Base-by-base conservation (phyloP, 1,139 yeast species). In the Taphrina sp. region DNA sequence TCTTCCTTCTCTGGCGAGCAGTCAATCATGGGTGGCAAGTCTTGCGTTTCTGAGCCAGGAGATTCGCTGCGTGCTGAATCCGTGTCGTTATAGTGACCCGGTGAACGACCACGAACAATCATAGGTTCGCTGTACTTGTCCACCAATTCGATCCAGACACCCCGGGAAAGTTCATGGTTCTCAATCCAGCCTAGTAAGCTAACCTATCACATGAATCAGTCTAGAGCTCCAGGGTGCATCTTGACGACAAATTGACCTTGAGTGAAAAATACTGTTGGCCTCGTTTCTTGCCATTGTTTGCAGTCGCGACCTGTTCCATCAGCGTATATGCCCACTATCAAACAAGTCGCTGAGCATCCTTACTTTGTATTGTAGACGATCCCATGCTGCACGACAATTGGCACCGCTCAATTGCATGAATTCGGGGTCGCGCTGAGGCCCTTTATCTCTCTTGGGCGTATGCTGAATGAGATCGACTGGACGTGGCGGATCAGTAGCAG, bases 381-480 rank as follows among this genome's bases (percentile, higher is more conserved):
- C 49, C 51, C 49, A 52, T 12, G 35, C 42, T 12, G 51, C 46
- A 10, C 23, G 28, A 28, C 14, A 35, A 7, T n/a, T 22, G 8
- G 42, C 34, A 12, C 34, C 20, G n/a, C 20, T 31, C 10, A 49
- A 31, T 31, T 35, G 49, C 20, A 42, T 24, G 22, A 52, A 52
- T 12, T 42, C 51, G 14, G 56, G 56, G 31, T 35, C 31, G 29
- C 41, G 43, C 19, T 52, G 56, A n/a, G 56, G 56, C 14, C 56
- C 56, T n/a, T 52, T 52, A 37, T 52, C 56, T 10, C 56, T 42
- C 43, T 52, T 52, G 5, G 56, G 49, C 4, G 56, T 52, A 43
- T 52, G 56, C 43, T 52, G 56, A 19, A 52, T 37, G 4, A 52
- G 42, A 19, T 43, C 56, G 20, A 52, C 28, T 5, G 54, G 54